Percentiles rank a stretch among this genome's conserved stretches.
phyloP scores from a whole-genome alignment of 2,329 filamentous ascomycete species.

The Fusarium cicatricum region DNA sequence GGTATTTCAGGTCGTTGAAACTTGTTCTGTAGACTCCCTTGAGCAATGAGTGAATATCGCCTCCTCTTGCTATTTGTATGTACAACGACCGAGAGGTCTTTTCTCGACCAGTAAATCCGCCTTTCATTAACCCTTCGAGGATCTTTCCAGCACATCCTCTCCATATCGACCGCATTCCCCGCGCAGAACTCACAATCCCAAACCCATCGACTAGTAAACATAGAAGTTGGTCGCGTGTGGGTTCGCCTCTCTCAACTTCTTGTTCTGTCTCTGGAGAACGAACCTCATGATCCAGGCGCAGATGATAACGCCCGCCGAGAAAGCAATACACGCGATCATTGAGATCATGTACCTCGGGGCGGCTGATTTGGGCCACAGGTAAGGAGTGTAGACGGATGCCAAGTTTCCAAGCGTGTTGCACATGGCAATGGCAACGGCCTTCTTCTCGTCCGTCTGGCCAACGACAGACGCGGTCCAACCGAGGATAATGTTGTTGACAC shows the following conservation, averaged over 20 bases:
- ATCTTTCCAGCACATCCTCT: no score
- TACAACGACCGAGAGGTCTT: no score
- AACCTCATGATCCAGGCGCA: slow-evolving; percentile 49
- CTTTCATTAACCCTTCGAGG: neutral
- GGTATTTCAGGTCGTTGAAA: no score
- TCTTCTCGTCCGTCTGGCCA: slow-evolving; percentile 58
- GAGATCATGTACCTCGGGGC: slow-evolving; percentile 19
- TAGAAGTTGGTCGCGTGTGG: slow-evolving; percentile 41
- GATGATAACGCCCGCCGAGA: slow-evolving; percentile 46
- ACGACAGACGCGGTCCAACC: slow-evolving; percentile 53
- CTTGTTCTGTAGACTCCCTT: no score
- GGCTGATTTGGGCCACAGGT: slow-evolving; percentile 29
- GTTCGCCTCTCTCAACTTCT: slow-evolving; percentile 40
- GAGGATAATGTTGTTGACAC: slow-evolving; percentile 54
- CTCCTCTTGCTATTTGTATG: no score
- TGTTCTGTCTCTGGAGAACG: slow-evolving; percentile 48
- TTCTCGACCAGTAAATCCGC: no score
- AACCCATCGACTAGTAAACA: slow-evolving; percentile 34
- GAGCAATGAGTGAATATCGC: no score
- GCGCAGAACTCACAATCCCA: neutral
- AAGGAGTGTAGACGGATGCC: slow-evolving; percentile 33
- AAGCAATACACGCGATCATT: slow-evolving; percentile 33
- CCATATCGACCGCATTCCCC: neutral
- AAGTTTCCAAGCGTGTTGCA: slow-evolving; percentile 31
- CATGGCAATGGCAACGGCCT: slow-evolving; percentile 52